These are phyloP conservation scores for Coniochaeta sp. DNA, from an alignment of 2,329 filamentous ascomycete genomes.

Conservation along the genomic window DNA sequence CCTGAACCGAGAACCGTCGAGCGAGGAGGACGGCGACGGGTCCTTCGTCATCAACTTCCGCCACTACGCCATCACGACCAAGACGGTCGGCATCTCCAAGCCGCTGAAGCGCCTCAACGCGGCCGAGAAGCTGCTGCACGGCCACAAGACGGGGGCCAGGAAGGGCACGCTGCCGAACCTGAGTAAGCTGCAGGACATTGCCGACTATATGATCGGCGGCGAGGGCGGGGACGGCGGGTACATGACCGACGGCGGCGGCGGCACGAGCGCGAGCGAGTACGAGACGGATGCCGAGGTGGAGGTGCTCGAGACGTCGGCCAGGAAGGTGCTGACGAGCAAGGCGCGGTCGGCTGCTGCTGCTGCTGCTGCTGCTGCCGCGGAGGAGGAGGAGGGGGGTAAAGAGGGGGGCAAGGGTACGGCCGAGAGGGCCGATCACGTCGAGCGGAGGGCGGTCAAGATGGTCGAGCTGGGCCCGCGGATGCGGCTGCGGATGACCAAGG, in stretches of 20 bases:
- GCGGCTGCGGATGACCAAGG: constrained; percentile 83
- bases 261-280: constrained; percentile 77
- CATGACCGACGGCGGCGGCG: constrained; percentile 56
- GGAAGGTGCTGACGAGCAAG: constrained; percentile 49
- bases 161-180: constrained; percentile 80
- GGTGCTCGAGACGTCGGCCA: constrained; percentile 57
- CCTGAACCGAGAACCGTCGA: constrained; percentile 65
- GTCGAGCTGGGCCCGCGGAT: constrained; percentile 88
- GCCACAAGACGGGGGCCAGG: constrained; percentile 38
- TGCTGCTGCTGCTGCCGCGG: constrained; percentile 27
- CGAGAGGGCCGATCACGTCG: constrained; percentile 46
- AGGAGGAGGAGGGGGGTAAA: constrained; percentile 29
- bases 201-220: constrained; percentile 86
- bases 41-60: constrained; percentile 80
- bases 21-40: constrained; percentile 45
- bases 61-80: constrained; percentile 93
- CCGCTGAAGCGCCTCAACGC: constrained; percentile 76
- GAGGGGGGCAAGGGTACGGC: constrained; percentile 26
- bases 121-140: constrained; percentile 67
- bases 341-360: constrained; percentile 40
- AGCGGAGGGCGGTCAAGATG: constrained; percentile 83
- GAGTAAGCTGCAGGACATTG: constrained; percentile 83
- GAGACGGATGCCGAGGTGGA: constrained; percentile 97
- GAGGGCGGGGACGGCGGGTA: constrained; percentile 75
- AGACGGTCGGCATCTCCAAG: constrained; percentile 75